A percentile compares a stretch with the other conserved stretches of the same genome.
These are phyloP conservation scores for Oenanthe sinensis DNA, from an alignment of 129 eudicot species.

Conservation along the genomic window DNA sequence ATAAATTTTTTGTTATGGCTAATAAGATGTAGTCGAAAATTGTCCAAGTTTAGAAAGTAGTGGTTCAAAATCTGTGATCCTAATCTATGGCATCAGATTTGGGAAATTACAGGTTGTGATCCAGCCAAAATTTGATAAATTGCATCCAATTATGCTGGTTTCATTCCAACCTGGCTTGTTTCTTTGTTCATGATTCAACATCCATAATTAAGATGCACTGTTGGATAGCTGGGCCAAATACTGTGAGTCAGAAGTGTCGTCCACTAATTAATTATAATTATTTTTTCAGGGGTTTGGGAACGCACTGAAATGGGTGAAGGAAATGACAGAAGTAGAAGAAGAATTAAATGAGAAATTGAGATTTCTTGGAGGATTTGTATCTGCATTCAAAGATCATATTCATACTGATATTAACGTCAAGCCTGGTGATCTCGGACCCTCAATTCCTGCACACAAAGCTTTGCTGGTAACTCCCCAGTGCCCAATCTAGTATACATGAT, in stretches of 20 bases:
- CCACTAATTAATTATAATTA: background rate
- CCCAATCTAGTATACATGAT: background rate
- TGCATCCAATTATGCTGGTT: background rate
- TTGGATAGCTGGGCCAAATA: background rate
- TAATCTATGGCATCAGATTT: no score
- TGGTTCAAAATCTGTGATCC: no score
- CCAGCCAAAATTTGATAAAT: no score
- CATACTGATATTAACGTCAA: conserved; percentile 28
- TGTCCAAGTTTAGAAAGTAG: no score
- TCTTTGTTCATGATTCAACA: background rate
- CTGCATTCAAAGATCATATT: conserved; percentile 21
- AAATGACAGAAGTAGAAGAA: conserved; percentile 26
- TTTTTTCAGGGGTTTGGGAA: conserved; percentile 20
- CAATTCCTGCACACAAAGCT: conserved; percentile 32
- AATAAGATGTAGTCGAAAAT: no score
- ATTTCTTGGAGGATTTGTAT: conserved; percentile 20
- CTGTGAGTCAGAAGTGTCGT: background rate
- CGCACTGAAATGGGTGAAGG: conserved; percentile 32
- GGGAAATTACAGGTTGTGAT: no score
- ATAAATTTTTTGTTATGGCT: no score
- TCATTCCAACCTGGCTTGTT: background rate
- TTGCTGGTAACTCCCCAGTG: conserved; percentile 11
- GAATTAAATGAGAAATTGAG: conserved; percentile 21
- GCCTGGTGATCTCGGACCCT: conserved; percentile 27
- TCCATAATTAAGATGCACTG: background rate